Percentiles rank a stretch among this genome's conserved stretches.
phyloP scores from a whole-genome alignment of 2,329 filamentous ascomycete species.

The Exophiala sideris region DNA sequence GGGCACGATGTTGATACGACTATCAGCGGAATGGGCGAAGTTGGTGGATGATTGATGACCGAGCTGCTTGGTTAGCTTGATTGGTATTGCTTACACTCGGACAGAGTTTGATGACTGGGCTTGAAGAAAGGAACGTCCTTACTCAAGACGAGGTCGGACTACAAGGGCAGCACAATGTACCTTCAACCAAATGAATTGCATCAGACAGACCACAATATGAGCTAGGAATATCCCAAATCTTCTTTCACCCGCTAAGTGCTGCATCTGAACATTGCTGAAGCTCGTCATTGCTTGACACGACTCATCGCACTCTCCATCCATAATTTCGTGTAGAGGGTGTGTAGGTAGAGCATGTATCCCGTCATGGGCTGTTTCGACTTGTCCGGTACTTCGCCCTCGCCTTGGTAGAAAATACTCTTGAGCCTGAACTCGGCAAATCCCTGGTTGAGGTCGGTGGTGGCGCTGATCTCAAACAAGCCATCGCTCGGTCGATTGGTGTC shows the following conservation, averaged over 20 bases:
- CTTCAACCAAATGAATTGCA: too few relatives aligned
- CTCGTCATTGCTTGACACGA: slow-evolving; percentile 14
- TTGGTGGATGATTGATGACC: neutral
- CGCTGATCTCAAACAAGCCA: slow-evolving; percentile 64
- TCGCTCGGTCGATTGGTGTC: slow-evolving; percentile 57
- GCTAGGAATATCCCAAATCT: too few relatives aligned
- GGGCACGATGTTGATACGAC: neutral
- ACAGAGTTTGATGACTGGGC: neutral
- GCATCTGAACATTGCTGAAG: too few relatives aligned
- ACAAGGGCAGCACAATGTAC: too few relatives aligned
- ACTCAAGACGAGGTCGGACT: neutral
- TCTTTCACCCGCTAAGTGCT: too few relatives aligned
- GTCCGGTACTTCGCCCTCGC: slow-evolving; percentile 47
- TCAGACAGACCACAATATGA: too few relatives aligned
- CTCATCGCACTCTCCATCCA: slow-evolving; percentile 53
- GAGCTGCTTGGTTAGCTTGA: neutral
- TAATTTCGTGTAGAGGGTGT: slow-evolving; percentile 56
- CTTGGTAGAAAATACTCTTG: slow-evolving; percentile 63
- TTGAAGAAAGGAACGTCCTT: neutral
- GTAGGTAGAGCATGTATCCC: slow-evolving; percentile 39
- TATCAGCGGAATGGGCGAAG: too few relatives aligned
- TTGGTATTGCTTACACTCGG: neutral
- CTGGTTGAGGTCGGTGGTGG: slow-evolving; percentile 56
- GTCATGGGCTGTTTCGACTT: slow-evolving; percentile 39
- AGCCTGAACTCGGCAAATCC: slow-evolving; percentile 62